These are phyloP conservation scores for Termitomyces sp. DNA, from an alignment of 768 basidiomycete species.

Conservation along the genomic window DNA sequence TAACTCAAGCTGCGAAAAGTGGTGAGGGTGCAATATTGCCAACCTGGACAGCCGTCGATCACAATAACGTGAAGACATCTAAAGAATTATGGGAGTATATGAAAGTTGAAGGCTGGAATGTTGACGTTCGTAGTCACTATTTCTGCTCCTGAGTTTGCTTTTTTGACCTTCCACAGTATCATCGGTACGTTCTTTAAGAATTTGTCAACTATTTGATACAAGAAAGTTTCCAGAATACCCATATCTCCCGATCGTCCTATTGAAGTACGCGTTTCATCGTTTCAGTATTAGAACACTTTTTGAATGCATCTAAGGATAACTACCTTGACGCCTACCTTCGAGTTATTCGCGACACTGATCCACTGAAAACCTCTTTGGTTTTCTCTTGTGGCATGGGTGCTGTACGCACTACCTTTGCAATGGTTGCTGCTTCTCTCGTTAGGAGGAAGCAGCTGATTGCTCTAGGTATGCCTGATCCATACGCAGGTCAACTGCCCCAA, in stretches of 20 bases:
- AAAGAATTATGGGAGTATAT: slow-evolving; percentile 82
- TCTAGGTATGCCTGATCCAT: slow-evolving; percentile 76
- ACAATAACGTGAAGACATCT: slow-evolving; percentile 76
- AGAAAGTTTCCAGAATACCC: slow-evolving; percentile 62
- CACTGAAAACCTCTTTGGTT: slow-evolving; percentile 76
- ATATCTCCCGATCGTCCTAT: slow-evolving; percentile 91
- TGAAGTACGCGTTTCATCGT: slow-evolving; percentile 46
- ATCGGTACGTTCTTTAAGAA: slow-evolving; percentile 46
- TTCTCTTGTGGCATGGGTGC: slow-evolving; percentile 98
- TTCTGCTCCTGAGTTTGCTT: not conserved
- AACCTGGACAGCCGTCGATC: slow-evolving; percentile 87
- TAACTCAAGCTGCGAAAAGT: slow-evolving; percentile 43
- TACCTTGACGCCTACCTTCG: slow-evolving; percentile 92
- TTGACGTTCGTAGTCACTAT: slow-evolving; percentile 58
- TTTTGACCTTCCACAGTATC: slow-evolving; percentile 48
- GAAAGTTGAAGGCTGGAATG: slow-evolving; percentile 82
- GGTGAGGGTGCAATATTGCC: slow-evolving; percentile 84
- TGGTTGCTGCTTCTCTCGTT: slow-evolving; percentile 90
- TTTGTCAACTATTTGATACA: not conserved
- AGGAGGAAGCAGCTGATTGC: slow-evolving; percentile 72
- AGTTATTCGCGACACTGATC: slow-evolving; percentile 78
- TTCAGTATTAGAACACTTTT: not conserved
- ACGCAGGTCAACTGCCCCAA: slow-evolving; percentile 39
- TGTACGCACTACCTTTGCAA: slow-evolving; percentile 93
- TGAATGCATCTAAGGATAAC: slow-evolving; percentile 59